Percentiles rank a stretch among this genome's conserved stretches.
phyloP scores from a whole-genome alignment of 441 rosid genomes.

The Erysimum cheiri region DNA sequence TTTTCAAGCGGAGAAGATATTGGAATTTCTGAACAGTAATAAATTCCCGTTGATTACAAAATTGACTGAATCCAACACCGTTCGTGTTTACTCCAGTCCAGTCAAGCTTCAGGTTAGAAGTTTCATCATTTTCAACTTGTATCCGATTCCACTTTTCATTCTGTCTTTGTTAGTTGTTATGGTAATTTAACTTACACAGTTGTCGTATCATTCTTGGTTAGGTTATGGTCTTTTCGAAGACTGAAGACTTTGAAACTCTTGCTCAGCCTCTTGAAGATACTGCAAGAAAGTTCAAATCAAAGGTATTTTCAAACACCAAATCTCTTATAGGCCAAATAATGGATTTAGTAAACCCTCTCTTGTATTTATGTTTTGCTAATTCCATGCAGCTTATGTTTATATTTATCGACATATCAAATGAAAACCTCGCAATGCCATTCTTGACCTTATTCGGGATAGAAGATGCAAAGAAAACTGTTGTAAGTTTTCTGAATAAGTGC shows the following conservation, averaged over 20 bases:
- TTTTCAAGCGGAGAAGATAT: slow-evolving; percentile 55
- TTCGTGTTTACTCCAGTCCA: slow-evolving; percentile 76
- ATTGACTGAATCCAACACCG: slow-evolving; percentile 74
- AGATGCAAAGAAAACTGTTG: slow-evolving; percentile 69
- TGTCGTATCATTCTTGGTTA: slow-evolving; percentile 40
- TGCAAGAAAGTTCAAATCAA: slow-evolving; percentile 80
- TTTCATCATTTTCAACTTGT: slow-evolving; percentile 4
- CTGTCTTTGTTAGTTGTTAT: slow-evolving; percentile 13
- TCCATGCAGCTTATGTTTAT: slow-evolving; percentile 76
- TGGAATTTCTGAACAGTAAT: slow-evolving; percentile 74
- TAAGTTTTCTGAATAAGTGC: slow-evolving; percentile 46
- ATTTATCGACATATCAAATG: slow-evolving; percentile 63
- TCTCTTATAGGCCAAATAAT: slow-evolving; percentile 13
- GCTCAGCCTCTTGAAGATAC: slow-evolving; percentile 66
- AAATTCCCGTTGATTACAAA: slow-evolving; percentile 84
- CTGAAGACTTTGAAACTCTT: slow-evolving; percentile 63
- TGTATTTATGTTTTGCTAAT: slow-evolving; percentile 28
- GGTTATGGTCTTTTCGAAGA: slow-evolving; percentile 72
- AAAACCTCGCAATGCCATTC: slow-evolving; percentile 89
- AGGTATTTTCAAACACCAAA: slow-evolving; percentile 49
- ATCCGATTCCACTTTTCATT: neutral
- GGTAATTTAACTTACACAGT: neutral
- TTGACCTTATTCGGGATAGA: slow-evolving; percentile 87
- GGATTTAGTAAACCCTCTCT: slow-evolving; percentile 24
- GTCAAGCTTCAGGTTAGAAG: slow-evolving; percentile 75